These are phyloP conservation scores for Bipolaris victoriae DNA, from an alignment of 2,329 filamentous ascomycete species.

Conservation along the genomic window DNA sequence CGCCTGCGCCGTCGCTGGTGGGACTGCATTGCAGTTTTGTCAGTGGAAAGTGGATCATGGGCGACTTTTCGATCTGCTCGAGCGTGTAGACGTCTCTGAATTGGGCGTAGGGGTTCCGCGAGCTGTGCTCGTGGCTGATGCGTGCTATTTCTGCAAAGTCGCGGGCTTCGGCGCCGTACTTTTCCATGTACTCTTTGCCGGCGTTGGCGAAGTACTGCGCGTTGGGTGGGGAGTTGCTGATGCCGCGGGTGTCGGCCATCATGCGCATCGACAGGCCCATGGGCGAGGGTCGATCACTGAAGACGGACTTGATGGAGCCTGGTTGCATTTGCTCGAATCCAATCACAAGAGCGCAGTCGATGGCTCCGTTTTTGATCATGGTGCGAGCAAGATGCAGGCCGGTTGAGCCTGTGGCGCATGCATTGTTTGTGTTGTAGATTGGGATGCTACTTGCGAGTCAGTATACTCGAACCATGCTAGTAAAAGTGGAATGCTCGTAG, in stretches of 20 bases:
- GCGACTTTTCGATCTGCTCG: conserved; percentile 76
- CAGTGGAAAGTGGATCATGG: conserved; percentile 81
- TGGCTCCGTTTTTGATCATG: conserved; percentile 76
- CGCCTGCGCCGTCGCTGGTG: conserved; percentile 88
- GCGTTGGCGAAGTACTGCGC: conserved; percentile 96
- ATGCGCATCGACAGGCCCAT: conserved; percentile 74
- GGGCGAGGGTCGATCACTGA: conserved; percentile 81
- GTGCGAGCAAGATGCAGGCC: conserved; percentile 82
- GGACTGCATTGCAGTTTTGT: conserved; percentile 97
- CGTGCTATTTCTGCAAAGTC: conserved; percentile 95
- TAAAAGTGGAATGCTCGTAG: neutral
- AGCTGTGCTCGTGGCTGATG: conserved; percentile 87
- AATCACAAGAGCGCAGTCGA: conserved; percentile 86
- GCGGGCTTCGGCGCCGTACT: conserved; percentile 79
- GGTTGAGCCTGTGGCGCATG: conserved; percentile 91
- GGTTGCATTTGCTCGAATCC: conserved; percentile 98
- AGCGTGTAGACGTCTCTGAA: conserved; percentile 88
- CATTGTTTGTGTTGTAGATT: conserved; percentile 98
- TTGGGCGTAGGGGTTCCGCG: conserved; percentile 91
- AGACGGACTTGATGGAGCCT: conserved; percentile 79
- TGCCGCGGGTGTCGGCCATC: conserved; percentile 80
- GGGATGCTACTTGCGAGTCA: conserved; percentile 66
- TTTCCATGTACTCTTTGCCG: conserved; percentile 91
- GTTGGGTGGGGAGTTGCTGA: conserved; percentile 79
- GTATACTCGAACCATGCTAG: neutral